phyloP scores from a whole-genome alignment of 2,329 filamentous ascomycete species.

The Neurospora sp. region DNA sequence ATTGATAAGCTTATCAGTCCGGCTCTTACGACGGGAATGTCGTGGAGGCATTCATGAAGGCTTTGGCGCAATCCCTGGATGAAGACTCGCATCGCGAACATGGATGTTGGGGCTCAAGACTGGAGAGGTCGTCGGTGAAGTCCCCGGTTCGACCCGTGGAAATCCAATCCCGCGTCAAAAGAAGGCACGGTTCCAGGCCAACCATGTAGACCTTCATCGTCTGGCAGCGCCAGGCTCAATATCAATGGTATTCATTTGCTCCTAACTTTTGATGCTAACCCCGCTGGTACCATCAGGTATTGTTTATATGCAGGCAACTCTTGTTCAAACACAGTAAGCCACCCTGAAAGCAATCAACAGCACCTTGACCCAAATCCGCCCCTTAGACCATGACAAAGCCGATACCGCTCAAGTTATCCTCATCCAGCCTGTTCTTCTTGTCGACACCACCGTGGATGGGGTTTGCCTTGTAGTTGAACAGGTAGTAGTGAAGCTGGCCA shows the following conservation, averaged over 20 bases:
- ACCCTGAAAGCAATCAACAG: not conserved
- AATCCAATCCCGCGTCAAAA: not conserved
- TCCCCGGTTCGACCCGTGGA: not conserved
- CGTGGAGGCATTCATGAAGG: not conserved
- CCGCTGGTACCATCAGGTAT: not conserved
- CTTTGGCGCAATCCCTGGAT: not conserved
- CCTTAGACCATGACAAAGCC: constrained; percentile 67
- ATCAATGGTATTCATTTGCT: not conserved
- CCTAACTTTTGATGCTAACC: not conserved
- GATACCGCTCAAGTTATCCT: constrained; percentile 71
- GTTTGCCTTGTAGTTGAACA: constrained; percentile 91
- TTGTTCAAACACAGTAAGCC: not conserved
- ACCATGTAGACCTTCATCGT: not conserved
- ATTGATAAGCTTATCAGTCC: not conserved
- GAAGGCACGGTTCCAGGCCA: not conserved
- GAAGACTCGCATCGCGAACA: not conserved
- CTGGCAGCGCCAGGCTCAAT: not conserved
- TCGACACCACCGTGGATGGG: constrained; percentile 82
- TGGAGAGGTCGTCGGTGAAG: not conserved
- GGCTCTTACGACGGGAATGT: not conserved
- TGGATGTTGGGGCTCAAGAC: not conserved
- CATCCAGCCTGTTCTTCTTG: constrained; percentile 66
- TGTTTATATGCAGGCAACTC: not conserved
- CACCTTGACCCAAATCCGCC: not conserved
- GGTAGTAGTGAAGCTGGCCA: constrained; percentile 90